Percentiles rank a stretch among this genome's conserved stretches.
phyloP scores from a whole-genome alignment of 495 filamentous ascomycete species.

The Trichoderma erinaceum region DNA sequence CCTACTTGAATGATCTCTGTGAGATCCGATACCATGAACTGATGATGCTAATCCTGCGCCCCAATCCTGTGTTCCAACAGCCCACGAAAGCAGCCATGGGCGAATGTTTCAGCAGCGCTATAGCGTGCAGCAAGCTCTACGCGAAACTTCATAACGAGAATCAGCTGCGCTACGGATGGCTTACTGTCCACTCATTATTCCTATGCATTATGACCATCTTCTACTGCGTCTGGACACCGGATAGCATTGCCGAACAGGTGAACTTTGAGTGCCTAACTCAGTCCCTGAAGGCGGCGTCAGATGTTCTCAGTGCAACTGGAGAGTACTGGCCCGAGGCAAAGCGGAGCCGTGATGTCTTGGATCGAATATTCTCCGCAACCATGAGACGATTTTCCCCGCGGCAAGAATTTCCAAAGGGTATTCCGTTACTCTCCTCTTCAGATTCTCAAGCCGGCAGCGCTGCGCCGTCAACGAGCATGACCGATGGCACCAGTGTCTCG shows the following conservation, averaged over 20 bases:
- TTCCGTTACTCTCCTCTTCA: neutral
- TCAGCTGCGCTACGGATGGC: constrained; percentile 5
- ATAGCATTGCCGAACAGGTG: neutral
- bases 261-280: neutral
- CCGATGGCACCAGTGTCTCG: neutral
- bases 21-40: constrained; percentile 9
- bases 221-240: constrained; percentile 8
- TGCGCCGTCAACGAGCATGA: neutral
- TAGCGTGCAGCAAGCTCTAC: constrained; percentile 2
- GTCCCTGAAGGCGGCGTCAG: constrained; percentile 1
- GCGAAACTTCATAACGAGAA: neutral
- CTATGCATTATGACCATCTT: constrained; percentile 2
- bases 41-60: neutral
- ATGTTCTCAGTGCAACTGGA: constrained; percentile 7
- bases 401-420: neutral
- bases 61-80: neutral
- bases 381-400: constrained; percentile 1
- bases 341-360: constrained; percentile 9
- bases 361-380: constrained; percentile 4
- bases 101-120: constrained; percentile 1
- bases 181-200: constrained; percentile 1
- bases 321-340: constrained; percentile 9
- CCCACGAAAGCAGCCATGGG: neutral
- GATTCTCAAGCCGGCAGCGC: neutral
- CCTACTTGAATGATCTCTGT: neutral